Percentiles rank a stretch among this genome's conserved stretches.
phyloP scores from a whole-genome alignment of 1,284 basidiomycete species.

The Coniferiporia sulphurascens region DNA sequence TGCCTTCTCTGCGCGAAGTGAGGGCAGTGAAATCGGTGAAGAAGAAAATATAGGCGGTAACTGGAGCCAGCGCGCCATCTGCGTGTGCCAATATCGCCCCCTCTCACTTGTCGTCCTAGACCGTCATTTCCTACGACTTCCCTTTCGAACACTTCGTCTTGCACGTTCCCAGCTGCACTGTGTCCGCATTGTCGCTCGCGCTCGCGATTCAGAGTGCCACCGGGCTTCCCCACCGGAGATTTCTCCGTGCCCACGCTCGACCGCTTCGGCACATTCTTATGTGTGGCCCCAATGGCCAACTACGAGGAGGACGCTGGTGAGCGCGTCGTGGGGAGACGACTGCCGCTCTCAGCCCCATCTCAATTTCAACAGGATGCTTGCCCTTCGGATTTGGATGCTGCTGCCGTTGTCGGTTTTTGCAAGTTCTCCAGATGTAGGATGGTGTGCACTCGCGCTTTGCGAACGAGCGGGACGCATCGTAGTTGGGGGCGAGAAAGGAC shows the following conservation, averaged over 20 bases:
- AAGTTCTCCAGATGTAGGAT: conserved; percentile 41
- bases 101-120: conserved; percentile 60
- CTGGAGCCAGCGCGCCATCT: neutral
- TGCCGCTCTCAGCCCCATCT: neutral
- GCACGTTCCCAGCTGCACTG: conserved; percentile 6
- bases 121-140: conserved; percentile 53
- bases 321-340: conserved; percentile 8
- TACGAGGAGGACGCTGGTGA: neutral
- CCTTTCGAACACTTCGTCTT: conserved; percentile 41
- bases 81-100: conserved; percentile 25
- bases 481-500: conserved; percentile 45
- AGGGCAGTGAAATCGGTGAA: too few species aligned
- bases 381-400: neutral
- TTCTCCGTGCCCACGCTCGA: conserved; percentile 51
- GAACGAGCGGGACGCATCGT: conserved; percentile 58
- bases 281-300: conserved; percentile 50
- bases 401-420: conserved; percentile 39
- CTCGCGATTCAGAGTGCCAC: conserved; percentile 43
- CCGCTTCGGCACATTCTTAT: conserved; percentile 55
- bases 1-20: too few species aligned
- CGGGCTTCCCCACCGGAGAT: conserved; percentile 55
- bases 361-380: neutral
- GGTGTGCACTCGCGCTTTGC: conserved; percentile 50
- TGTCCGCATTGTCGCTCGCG: conserved; percentile 31
- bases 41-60: neutral